Evolutionary conservation across 1,139 yeast species (phyloP), one percentile per base, ranked within the genome.

Genomic region (Taphrina deformans): DNA sequence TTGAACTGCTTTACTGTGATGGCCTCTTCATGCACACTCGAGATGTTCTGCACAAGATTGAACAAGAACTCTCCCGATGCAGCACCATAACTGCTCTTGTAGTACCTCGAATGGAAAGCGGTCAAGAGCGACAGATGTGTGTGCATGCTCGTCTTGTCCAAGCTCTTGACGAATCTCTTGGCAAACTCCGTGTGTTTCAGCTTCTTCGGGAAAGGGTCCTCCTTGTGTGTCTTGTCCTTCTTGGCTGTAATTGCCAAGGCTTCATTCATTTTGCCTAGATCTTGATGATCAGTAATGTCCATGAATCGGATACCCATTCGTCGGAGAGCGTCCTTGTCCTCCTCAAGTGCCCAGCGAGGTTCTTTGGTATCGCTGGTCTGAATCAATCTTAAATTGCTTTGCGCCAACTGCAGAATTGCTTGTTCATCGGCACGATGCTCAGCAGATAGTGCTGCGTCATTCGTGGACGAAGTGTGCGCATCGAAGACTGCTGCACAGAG

Each of bases 71-170:
- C 73, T 12, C 96, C 86, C 72, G 93, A 85, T 69, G 87, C 83
- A 10, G 79, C 77, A 0, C 98, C 99, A 26, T 81, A 73, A 29
- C 82, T 81, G 0, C 90, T 82, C 75, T 88, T 87, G 77, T 89
- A 91, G 74, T 88, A 89, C 67, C 98, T 82, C n/a, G 92, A 86
- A 75, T 79, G 84, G 74, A 88, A 90, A 41, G 89, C 84, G 7
- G 92, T 79, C 72, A 89, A 85, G 64, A 81, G 76, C 35, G 85
- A 83, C 74, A 89, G 79, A 70, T 83, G 83, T 33, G 77, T 76
- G 71, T 82, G 78, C 76, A 89, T 80, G 29, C 77, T 74, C 7
- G 78, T 78, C 64, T 76, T 76, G 69, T 83, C 79, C 67, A 86
- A 80, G 2, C 74, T 65, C 21, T 72, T 72, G 60, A 80, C 74